A percentile compares a stretch with the other conserved stretches of the same genome.
These are phyloP conservation scores for Trypanosoma rangeli DNA, from an alignment of 208 protist species.

Conservation along the genomic window DNA sequence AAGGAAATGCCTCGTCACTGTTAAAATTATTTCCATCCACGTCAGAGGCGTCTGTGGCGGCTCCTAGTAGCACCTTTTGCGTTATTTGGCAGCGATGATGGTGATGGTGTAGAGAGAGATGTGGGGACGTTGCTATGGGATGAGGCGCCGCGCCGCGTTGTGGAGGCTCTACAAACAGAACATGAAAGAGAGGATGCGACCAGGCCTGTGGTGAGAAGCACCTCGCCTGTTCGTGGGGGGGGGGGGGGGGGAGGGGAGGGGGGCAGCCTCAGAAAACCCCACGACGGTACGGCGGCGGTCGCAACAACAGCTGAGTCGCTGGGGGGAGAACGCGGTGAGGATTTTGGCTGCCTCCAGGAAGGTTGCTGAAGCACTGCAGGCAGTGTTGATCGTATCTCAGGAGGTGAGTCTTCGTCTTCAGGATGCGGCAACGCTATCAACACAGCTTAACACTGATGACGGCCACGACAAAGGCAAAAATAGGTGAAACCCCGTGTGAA, in stretches of 20 bases:
- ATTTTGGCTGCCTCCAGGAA: neutral
- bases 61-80: neutral
- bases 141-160: conserved; percentile 7
- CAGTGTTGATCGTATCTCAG: neutral
- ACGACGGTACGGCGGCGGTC: neutral
- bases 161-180: conserved; percentile 1
- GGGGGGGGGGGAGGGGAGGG: too few relatives aligned
- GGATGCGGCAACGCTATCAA: neutral
- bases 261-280: too few relatives aligned
- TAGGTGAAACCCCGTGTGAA: neutral
- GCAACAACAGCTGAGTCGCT: neutral
- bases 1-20: neutral
- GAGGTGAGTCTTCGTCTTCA: neutral
- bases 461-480: neutral
- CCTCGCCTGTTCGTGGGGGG: neutral
- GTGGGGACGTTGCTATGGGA: neutral
- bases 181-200: neutral
- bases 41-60: neutral
- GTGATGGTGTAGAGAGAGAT: neutral
- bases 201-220: neutral
- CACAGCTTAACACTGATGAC: neutral
- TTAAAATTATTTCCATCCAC: neutral
- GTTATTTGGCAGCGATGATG: neutral
- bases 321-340: neutral
- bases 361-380: neutral